Percentiles rank a stretch among this genome's conserved stretches.
phyloP scores from a whole-genome alignment of 2,329 filamentous ascomycete genomes.

The Aspergillus versicolor region DNA sequence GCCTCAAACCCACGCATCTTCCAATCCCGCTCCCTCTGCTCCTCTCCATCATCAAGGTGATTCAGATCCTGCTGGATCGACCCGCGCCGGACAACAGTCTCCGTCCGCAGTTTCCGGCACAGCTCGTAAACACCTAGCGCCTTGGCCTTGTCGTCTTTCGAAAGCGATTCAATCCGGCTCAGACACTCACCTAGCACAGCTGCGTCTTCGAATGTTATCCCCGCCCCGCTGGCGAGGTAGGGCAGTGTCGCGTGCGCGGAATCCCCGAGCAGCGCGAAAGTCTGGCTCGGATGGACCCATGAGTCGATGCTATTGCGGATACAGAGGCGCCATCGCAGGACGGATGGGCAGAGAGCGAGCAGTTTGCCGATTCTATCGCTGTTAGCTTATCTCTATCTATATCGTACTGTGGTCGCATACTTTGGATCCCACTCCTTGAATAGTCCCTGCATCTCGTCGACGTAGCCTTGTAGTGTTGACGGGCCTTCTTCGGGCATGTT shows the following conservation, averaged over 20 bases:
- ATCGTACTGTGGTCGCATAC: slow-evolving; percentile 12
- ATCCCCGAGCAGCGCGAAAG: slow-evolving; percentile 61
- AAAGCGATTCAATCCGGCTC: slow-evolving; percentile 44
- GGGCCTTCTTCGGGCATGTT: slow-evolving; percentile 22
- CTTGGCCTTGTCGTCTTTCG: slow-evolving; percentile 31
- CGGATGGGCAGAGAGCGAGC: slow-evolving; percentile 32
- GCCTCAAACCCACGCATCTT: slow-evolving; percentile 17
- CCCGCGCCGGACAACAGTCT: slow-evolving; percentile 17
- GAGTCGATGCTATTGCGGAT: slow-evolving; percentile 57
- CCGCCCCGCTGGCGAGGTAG: slow-evolving; percentile 66
- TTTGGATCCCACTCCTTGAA: slow-evolving; percentile 40
- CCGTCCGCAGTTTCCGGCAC: slow-evolving; percentile 17
- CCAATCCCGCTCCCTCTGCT: slow-evolving; percentile 18
- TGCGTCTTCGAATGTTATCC: slow-evolving; percentile 68
- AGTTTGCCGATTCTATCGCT: slow-evolving; percentile 6
- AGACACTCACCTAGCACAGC: slow-evolving; percentile 47
- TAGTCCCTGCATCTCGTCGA: slow-evolving; percentile 35
- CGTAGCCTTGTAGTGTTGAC: slow-evolving; percentile 31
- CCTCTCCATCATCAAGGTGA: slow-evolving; percentile 19
- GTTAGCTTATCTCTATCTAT: slow-evolving; percentile 14
- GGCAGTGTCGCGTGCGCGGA: slow-evolving; percentile 68
- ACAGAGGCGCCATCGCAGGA: slow-evolving; percentile 65
- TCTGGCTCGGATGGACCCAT: slow-evolving; percentile 55
- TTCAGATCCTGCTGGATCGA: slow-evolving; percentile 22
- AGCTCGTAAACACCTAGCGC: slow-evolving; percentile 19